A percentile compares a stretch with the other conserved stretches of the same genome.
These are phyloP conservation scores for Thielaviopsis ethacetica DNA, from an alignment of 2,329 filamentous ascomycete species.

Conservation along the genomic window DNA sequence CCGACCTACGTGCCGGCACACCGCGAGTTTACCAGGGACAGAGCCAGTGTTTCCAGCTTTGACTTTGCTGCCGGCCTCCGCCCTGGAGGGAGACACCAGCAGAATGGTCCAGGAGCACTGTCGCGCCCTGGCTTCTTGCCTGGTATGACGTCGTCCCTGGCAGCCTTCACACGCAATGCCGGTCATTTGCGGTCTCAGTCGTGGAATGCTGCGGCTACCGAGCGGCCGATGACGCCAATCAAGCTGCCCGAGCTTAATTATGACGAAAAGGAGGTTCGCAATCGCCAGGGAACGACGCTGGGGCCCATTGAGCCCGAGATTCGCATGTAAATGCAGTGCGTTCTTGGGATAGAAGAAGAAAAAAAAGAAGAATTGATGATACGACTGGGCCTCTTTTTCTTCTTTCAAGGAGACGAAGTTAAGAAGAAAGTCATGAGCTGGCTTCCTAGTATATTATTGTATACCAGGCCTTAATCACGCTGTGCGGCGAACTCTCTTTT, in stretches of 20 bases:
- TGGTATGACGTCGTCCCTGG: background rate
- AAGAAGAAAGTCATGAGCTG: too few relatives aligned
- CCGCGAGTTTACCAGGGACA: slow-evolving; percentile 3
- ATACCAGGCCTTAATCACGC: too few relatives aligned
- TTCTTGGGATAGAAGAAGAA: background rate
- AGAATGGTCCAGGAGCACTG: too few relatives aligned
- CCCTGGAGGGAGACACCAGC: background rate
- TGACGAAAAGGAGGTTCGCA: slow-evolving; percentile 3
- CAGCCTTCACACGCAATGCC: background rate
- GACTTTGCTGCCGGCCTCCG: slow-evolving; percentile 3
- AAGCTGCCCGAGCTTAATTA: slow-evolving; percentile 2
- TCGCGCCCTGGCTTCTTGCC: too few relatives aligned
- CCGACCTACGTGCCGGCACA: slow-evolving; percentile 1
- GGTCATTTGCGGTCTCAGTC: slow-evolving; percentile 9
- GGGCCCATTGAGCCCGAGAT: slow-evolving; percentile 6
- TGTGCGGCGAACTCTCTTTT: too few relatives aligned
- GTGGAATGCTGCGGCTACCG: slow-evolving; percentile 5
- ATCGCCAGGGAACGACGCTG: background rate
- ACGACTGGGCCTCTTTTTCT: background rate
- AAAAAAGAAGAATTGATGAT: too few relatives aligned
- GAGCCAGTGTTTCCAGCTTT: slow-evolving; percentile 10
- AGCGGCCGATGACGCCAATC: background rate
- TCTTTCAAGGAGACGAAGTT: background rate
- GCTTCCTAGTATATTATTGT: too few relatives aligned
- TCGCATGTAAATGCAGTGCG: slow-evolving; percentile 1